phyloP scores from a whole-genome alignment of 106 monocot genomes.

The Phalaenopsis aphrodite region DNA sequence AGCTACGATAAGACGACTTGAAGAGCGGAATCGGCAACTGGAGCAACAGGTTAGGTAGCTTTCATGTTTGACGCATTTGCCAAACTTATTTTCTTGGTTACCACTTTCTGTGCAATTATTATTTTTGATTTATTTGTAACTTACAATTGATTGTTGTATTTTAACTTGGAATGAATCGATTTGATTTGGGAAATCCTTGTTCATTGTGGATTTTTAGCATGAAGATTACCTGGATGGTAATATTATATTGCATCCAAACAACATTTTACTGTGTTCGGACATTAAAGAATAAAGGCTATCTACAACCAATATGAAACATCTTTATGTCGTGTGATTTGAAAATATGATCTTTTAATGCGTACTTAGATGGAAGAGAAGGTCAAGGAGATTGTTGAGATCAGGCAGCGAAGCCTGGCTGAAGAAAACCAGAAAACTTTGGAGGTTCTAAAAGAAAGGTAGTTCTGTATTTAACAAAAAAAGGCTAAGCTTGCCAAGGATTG shows the following conservation, averaged over 20 bases:
- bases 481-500: not conserved
- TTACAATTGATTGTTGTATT: not conserved
- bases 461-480: not conserved
- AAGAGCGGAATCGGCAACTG: constrained; percentile 88
- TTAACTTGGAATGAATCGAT: not conserved
- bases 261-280: not conserved
- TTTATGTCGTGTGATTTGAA: not conserved
- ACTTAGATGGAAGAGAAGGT: constrained; percentile 98
- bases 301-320: not conserved
- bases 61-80: not conserved
- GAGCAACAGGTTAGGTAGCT: constrained; percentile 71
- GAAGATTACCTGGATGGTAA: not conserved
- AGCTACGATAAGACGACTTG: constrained; percentile 95
- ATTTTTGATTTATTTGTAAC: not conserved
- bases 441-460: constrained; percentile 89
- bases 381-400: constrained; percentile 93
- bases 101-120: no score
- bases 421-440: constrained; percentile 97
- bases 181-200: not conserved
- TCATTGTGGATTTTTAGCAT: not conserved
- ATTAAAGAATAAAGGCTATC: not conserved
- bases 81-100: not conserved
- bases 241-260: not conserved
- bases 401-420: constrained; percentile 88
- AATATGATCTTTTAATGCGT: constrained; percentile 6